A percentile compares a stretch with the other conserved stretches of the same genome.
These are phyloP conservation scores for Rhododendron ferrugineum DNA, from an alignment of 148 eudicot species.

Conservation along the genomic window DNA sequence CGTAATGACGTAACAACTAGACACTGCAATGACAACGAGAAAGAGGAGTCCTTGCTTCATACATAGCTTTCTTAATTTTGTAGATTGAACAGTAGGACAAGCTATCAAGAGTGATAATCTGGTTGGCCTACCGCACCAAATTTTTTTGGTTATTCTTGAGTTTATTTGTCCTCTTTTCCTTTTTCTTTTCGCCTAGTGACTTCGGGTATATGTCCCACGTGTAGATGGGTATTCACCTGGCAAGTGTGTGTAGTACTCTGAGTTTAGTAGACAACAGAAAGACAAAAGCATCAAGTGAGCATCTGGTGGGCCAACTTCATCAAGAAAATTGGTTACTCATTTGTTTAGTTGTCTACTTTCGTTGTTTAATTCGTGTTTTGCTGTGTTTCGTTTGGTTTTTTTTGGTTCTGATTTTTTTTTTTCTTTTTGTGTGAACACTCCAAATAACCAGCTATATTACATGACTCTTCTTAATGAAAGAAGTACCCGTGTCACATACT, in stretches of 20 bases:
- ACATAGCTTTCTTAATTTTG: not conserved
- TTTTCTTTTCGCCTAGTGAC: not conserved
- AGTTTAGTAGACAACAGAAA: not conserved
- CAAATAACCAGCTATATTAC: not conserved
- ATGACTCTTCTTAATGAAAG: not conserved
- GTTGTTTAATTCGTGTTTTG: not conserved
- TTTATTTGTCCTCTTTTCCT: not conserved
- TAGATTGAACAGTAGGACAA: not conserved
- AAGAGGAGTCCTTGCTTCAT: not conserved
- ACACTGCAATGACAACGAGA: not conserved
- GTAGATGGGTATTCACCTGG: not conserved
- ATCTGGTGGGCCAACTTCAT: not conserved
- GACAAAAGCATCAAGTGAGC: not conserved
- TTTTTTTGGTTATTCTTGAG: not conserved
- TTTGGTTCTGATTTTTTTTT: not conserved
- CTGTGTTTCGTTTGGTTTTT: not conserved
- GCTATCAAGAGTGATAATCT: not conserved
- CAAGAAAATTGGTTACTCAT: not conserved
- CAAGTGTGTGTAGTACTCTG: not conserved
- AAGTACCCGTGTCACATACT: not conserved
- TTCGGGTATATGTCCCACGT: not conserved
- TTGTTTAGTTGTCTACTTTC: not conserved
- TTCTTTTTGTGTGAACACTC: not conserved
- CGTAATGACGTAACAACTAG: not conserved
- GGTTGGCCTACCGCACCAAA: not conserved